Evolutionary conservation across 371 early-diverging fungal genomes (phyloP).

Genomic region (Mucor piriformis): DNA sequence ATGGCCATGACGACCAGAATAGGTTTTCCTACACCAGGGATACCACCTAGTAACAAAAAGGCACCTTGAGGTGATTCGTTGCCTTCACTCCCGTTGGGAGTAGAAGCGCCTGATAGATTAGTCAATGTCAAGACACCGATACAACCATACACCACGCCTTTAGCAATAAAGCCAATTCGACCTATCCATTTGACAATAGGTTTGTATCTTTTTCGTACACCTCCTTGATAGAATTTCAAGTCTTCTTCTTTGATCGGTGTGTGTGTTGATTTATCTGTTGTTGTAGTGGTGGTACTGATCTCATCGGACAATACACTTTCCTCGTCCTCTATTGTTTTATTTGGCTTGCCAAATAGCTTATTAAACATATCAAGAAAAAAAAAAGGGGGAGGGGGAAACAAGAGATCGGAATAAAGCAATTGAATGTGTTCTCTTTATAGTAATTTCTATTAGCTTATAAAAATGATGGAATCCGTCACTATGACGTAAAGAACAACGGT

Average conservation of each 20-base stretch:
- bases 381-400: background rate
- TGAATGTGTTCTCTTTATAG: background rate
- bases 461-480: background rate
- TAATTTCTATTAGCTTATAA: too few species aligned
- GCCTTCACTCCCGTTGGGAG: constrained; percentile 45
- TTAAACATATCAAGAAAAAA: background rate
- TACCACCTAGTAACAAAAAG: constrained; percentile 47
- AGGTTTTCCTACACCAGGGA: constrained; percentile 41
- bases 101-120: constrained; percentile 40
- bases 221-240: constrained; percentile 31
- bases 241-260: background rate
- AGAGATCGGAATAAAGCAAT: background rate
- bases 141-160: constrained; percentile 52
- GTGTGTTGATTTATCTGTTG: background rate
- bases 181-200: constrained; percentile 31
- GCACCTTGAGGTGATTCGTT: constrained; percentile 56
- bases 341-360: background rate
- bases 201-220: constrained; percentile 17
- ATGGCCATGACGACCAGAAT: constrained; percentile 48
- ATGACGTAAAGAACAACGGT: constrained; percentile 5
- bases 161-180: constrained; percentile 45
- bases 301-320: background rate
- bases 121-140: constrained; percentile 49
- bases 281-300: background rate
- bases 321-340: constrained; percentile 2